Evolutionary conservation across 2,329 filamentous ascomycete genomes (phyloP), one percentile per base, ranked within the genome.

Genomic region (Apiospora aurea): DNA sequence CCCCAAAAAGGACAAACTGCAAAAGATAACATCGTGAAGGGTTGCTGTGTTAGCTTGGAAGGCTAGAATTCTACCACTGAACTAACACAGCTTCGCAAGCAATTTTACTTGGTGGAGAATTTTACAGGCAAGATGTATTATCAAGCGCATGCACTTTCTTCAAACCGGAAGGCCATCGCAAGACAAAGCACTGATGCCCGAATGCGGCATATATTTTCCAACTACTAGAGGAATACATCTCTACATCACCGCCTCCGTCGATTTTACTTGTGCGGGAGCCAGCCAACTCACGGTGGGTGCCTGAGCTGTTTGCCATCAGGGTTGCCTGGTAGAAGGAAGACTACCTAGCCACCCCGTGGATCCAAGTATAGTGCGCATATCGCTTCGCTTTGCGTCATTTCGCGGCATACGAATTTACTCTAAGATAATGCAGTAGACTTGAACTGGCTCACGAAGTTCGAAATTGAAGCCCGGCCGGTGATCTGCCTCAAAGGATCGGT

Each of bases 51-150:
- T 41, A 64, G 57, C 57, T 64, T 64, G 57, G 57, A 64, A 64
- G 57, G 57, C 57, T 64, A 41, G 57, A 64, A 64, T 64, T 64
- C 57, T 64, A 64, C 57, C 57, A 64, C 57, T 64, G 57, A 64
- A 41, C 57, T 64, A 64, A 64, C 57, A 64, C 57, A 64, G 57
- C n/a, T n/a, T n/a, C n/a, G n/a, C n/a, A n/a, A n/a, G n/a, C n/a
- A n/a, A n/a, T n/a, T n/a, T n/a, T n/a, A n/a, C n/a, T n/a, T n/a
- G n/a, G 38, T 61, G 26, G 2, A 18, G 6, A 57, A 26, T 18
- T 18, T 18, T 3, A 13, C 4, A 0, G 24, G 13, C 2, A 57
- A 34, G 1, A 29, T 18, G 18, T 13, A 53, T 11, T 57, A 57
- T 34, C 3, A 16, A 7, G 5, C 1, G 18, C 6, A 14, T 26